Evolutionary conservation across 352 stramenopile species (phyloP), one percentile per base, ranked within the genome.

Genomic region (Globisporangium emineosum): DNA sequence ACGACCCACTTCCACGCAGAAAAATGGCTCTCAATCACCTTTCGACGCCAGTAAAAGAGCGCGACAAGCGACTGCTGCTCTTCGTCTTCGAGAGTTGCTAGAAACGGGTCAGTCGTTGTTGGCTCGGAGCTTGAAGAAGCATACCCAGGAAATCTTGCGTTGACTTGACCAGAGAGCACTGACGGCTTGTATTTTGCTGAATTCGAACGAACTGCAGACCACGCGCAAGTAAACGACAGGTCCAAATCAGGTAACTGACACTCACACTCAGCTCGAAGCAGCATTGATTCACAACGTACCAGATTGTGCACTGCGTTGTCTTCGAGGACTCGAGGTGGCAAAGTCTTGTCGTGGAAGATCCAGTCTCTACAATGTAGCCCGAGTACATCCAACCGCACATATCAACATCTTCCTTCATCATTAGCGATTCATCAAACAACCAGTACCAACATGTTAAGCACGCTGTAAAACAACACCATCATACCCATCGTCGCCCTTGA

Each of bases 11-110:
- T 85, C 76, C 76, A 85, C 12, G 72, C 70, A 0, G 55, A 68
- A 37, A 85, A 85, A 30, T 85, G 62, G 17, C 62, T 40, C 59
- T 72, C 65, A n/a, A 81, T 60, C 35, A 75, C 63, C 35, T 80
- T 79, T 21, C 62, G 68, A 30, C 74, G 71, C 76, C 76, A 85
- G 57, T 72, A 81, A 58, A 78, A 76, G 33, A 85, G 66, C 8
- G 76, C 76, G 47, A 73, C 68, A 19, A 84, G 70, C 25, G 79
- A 57, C n/a, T 76, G 67, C 52, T 79, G 69, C 27, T 85, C 65
- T 2, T 78, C 64, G 5, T 81, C 72, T 13, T 79, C 72, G 65
- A 78, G 58, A 29, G 53, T 66, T 19, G 64, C 75, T 40, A 76
- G 54, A 47, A 68, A 69, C 9, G 68, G 40, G n/a, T 69, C 64